A percentile compares a stretch with the other conserved stretches of the same genome.
Evolutionary conservation across 768 basidiomycete genomes (phyloP).

Genomic region (Paxillus rubicundulus): DNA sequence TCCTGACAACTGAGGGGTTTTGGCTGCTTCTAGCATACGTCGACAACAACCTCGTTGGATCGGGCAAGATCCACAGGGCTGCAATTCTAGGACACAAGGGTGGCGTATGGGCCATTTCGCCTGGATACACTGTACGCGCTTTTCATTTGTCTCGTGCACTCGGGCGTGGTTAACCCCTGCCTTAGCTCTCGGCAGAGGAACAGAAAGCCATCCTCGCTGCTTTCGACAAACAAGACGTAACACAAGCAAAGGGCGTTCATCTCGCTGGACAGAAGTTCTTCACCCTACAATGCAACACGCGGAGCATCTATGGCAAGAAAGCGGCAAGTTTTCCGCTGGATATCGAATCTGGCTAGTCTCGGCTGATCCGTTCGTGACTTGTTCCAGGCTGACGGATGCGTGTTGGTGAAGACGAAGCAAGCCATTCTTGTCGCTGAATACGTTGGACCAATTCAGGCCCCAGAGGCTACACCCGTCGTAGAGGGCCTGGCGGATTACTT

Average conservation of each 20-base stretch:
- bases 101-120: conserved; percentile 30
- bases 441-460: conserved; percentile 55
- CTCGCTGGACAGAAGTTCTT: conserved; percentile 77
- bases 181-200: conserved; percentile 21
- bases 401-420: conserved; percentile 77
- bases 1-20: background rate
- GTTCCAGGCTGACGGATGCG: conserved; percentile 65
- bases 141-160: background rate
- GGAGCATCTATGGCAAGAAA: conserved; percentile 77
- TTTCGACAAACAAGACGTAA: conserved; percentile 39
- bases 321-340: conserved; percentile 44
- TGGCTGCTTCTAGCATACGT: conserved; percentile 58
- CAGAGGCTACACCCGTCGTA: conserved; percentile 64
- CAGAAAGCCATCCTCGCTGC: conserved; percentile 33
- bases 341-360: background rate
- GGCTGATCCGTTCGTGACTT: background rate
- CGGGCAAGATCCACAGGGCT: conserved; percentile 66
- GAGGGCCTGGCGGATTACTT: conserved; percentile 79
- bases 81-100: conserved; percentile 42
- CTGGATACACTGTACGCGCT: conserved; percentile 16
- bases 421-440: conserved; percentile 86
- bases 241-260: conserved; percentile 59
- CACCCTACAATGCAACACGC: conserved; percentile 45
- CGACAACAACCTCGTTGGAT: conserved; percentile 75
- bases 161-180: background rate